phyloP scores from a whole-genome alignment of 2,329 filamentous ascomycete genomes.

The Phoma sp. region DNA sequence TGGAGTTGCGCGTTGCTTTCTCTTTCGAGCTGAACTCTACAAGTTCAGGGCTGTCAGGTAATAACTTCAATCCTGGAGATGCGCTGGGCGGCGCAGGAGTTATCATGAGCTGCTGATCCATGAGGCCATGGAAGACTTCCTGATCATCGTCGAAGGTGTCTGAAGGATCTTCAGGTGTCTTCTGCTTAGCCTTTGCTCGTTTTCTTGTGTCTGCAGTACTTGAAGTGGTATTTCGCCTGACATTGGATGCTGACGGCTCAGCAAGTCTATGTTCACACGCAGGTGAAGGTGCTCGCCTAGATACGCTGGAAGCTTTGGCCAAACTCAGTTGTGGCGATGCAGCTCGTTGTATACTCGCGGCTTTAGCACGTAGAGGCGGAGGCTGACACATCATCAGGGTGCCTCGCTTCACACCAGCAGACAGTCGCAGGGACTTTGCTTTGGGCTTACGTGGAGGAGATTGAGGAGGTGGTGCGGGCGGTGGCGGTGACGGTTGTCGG shows the following conservation, averaged over 20 bases:
- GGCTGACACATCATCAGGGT: constrained; percentile 53
- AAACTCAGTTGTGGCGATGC: no score
- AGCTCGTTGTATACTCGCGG: constrained; percentile 8
- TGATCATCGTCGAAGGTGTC: constrained; percentile 32
- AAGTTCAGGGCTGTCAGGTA: constrained; percentile 1
- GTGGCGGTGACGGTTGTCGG: constrained; percentile 7
- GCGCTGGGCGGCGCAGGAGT: constrained; percentile 18
- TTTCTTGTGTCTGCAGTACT: neutral
- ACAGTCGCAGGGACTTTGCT: constrained; percentile 48
- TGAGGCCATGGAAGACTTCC: constrained; percentile 33
- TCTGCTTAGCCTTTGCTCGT: constrained; percentile 5
- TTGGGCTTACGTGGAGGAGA: constrained; percentile 32
- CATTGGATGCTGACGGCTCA: neutral
- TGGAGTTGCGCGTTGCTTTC: neutral
- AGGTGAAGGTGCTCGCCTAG: neutral
- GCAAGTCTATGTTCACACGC: neutral
- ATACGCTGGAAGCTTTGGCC: neutral
- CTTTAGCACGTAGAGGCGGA: constrained; percentile 23
- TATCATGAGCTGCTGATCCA: constrained; percentile 38
- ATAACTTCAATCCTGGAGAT: neutral
- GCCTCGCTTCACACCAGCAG: constrained; percentile 48
- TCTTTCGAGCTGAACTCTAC: neutral
- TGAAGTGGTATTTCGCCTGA: constrained; percentile 15
- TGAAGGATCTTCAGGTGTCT: constrained; percentile 14
- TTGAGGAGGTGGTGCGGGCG: constrained; percentile 15